Base-by-base conservation (phyloP, 208 protist genomes). In the Wallacemonas sp. region DNA sequence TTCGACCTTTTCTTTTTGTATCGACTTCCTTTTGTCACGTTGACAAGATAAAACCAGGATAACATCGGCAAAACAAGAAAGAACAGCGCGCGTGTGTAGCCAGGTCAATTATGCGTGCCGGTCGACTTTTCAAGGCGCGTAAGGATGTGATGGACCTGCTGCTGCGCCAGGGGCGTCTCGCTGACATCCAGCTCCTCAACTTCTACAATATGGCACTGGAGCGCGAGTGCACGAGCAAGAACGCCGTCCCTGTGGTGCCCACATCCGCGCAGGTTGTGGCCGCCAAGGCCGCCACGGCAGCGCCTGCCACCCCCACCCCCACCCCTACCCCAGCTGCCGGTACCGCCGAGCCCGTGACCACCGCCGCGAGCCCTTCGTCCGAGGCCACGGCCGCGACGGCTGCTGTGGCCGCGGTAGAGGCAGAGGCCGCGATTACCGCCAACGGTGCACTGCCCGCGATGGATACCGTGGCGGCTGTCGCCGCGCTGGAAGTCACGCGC, bases 171-270 rank as follows among this genome's bases (percentile, higher is more conserved):
- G 77, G 81, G 20, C 76, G 81, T 7, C 72, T 94, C 42, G 70
- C 75, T 4, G 85, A 91, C 57, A 80, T 94, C 12, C 69, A 84
- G 38, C 77, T 94, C 66, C 61, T 90, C 18, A 81, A 86, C 33
- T 88, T 84, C 59, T 94, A 90, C 70, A 77, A 67, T 22, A 69
- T 39, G 26, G 79, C 84, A 36, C 59, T 84, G 49, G 46, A 71
- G 28, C 63, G 61, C 11, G 49, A 81, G 59, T 14, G 72, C 41
- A 20, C 26, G 22, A 20, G 61, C 3, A 31, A 57, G 57, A n/a
- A 31, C 10, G 18, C 42, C 26, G 29, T 45, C 46, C 45, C 25
- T 50, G 42, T 29, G 8, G 18, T 18, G 63, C n/a, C n/a, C n/a
- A n/a, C n/a, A n/a, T n/a, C n/a, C 31, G 38, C 44, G 36, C 8